Evolutionary conservation across 2,329 filamentous ascomycete genomes (phyloP), one percentile per base, ranked within the genome.

Genomic region (Hysterium pulicare): DNA sequence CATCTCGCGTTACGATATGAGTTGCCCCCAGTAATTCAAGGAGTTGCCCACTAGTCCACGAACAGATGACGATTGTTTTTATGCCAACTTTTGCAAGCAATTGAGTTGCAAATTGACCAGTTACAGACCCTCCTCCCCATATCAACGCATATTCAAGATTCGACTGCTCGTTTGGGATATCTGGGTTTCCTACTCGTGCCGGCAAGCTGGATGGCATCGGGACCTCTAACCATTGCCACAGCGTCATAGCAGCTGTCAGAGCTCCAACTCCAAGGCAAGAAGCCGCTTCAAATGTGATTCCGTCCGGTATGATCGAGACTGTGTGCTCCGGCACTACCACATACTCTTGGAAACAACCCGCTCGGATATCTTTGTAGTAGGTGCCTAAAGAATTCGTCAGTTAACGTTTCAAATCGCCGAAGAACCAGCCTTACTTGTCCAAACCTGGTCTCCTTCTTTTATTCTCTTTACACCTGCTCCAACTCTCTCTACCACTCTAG

Each of bases 121-220:
- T 71, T 5, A 68, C 59, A 2, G 68, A 68, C 11, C 66, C 67
- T 17, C 69, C 70, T 24, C 69, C 69, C 70, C 69, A 71, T 21
- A 71, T 58, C 9, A 71, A 47, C 21, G 70, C 43, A 54, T 53
- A 58, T 26, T 51, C 38, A 48, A 33, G 4, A 36, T 53, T 46
- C n/a, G n/a, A n/a, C n/a, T n/a, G n/a, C 43, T 55, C 41, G 35
- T 30, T 16, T 26, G 40, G 43, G n/a, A n/a, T n/a, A n/a, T n/a
- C n/a, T n/a, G n/a, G n/a, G n/a, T n/a, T n/a, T n/a, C n/a, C n/a
- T n/a, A n/a, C n/a, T n/a, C n/a, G n/a, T 49, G 39, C 21, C 44
- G 17, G 16, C 16, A 32, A 20, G 5, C 26, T 31, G 11, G 42
- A 30, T 30, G 31, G 22, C 24, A 53, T 50, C 0, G 62, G 58